Base-by-base conservation (phyloP, 352 stramenopile species). In the Globisporangium polare region DNA sequence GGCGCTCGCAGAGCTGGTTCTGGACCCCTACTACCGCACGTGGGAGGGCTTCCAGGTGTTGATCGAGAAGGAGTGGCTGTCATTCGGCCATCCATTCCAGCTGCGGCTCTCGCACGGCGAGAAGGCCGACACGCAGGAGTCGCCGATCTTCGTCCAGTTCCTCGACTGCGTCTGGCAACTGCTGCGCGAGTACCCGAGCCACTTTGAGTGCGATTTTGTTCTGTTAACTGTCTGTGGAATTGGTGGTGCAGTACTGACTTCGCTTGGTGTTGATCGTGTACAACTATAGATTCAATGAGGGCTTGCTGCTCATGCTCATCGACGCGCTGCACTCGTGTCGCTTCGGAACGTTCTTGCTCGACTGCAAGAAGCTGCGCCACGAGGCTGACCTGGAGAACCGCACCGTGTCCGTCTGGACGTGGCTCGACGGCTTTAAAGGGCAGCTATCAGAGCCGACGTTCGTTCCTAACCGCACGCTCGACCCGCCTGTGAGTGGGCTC, bases 341-440 rank as follows among this genome's bases (percentile, higher is more conserved):
- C 37, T 99, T 99, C 69, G 97, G 97, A 17, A 99, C 92, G 15
- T 97, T 99, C 54, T 75, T 99, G 37, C 97, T 97, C 54, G 95
- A 99, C 78, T 98, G 88, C 61, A 96, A 96, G 65, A 91, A 93
- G 60, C 78, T 88, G 18, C 79, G 86, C 0, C 56, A 75, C 5
- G 77, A 88, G 29, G 77, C 77, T 0, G 74, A 77, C 31, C 58
- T 95, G 24, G 65, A 85, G 41, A 81, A 74, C 26, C 75, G 80
- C 17, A 95, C 86, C 12, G 58, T 72, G 2, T 94, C 84, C 3
- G 80, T 92, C 1, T 95, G 86, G 86, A 90, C 86, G 26, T 93
- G 78, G 80, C 74, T 93, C 55, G 90, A 94, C 56, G 85, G 85
- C 13, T 92, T 91, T 53, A 75, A 75, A 39, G 31, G 59, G 22